Conservation (phyloP, 2,329 filamentous ascomycete genomes). For the Colletotrichum tamarilloi region DNA sequence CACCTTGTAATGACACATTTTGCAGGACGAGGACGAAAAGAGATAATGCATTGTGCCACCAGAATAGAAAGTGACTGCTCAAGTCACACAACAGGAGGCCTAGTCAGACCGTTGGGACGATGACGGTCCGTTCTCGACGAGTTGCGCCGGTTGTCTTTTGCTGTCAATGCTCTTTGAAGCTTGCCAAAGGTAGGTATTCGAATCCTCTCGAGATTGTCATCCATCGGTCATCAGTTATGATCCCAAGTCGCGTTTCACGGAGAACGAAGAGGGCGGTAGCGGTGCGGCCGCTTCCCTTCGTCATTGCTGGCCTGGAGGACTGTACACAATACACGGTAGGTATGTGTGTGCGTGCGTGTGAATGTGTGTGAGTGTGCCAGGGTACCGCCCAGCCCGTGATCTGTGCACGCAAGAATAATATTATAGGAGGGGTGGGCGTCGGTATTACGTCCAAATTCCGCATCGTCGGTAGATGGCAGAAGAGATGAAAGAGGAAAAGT, state of each 20-base stretch:
- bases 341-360: not conserved
- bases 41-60: not conserved
- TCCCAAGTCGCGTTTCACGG: conserved; percentile 4
- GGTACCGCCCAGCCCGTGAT: conserved; percentile 4
- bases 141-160: not conserved
- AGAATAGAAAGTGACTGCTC: conserved; percentile 16
- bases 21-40: not conserved
- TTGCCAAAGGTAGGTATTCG: not conserved
- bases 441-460: conserved; percentile 21
- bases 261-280: not conserved
- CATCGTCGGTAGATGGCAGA: conserved; percentile 22
- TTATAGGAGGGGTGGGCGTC: conserved; percentile 14
- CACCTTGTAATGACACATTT: not conserved
- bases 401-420: conserved; percentile 13
- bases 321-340: not conserved
- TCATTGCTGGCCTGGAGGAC: not conserved
- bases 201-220: not conserved
- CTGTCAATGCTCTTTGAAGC: not conserved
- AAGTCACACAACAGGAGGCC: conserved; percentile 2
- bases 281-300: not conserved
- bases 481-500: conserved; percentile 22
- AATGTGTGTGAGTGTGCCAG: not conserved
- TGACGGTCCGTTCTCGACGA: not conserved
- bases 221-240: not conserved
- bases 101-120: not conserved